Conservation (phyloP, 1,139 yeast species). For the Blastobotrys serpentis region DNA sequence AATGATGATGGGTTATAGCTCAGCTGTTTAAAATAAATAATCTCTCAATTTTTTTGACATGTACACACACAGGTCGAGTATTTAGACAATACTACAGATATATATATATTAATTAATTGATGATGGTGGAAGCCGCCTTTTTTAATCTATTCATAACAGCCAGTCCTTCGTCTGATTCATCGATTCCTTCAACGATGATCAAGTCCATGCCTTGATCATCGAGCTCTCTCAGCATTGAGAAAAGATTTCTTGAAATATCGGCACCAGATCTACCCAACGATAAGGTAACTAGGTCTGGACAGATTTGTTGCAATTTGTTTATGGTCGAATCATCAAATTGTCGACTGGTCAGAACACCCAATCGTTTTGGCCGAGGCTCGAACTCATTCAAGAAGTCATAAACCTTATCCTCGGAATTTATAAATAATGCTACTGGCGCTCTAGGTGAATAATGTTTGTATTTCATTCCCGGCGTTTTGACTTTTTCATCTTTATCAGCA, state of each 20-base stretch:
- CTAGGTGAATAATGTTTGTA: slow-evolving; percentile 92
- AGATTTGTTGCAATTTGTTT: neutral
- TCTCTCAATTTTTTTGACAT: neutral
- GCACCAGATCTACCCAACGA: slow-evolving; percentile 58
- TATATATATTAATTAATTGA: no score
- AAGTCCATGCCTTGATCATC: slow-evolving; percentile 58
- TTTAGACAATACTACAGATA: neutral
- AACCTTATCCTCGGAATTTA: slow-evolving; percentile 47
- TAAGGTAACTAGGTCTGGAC: slow-evolving; percentile 38
- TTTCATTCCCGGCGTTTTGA: slow-evolving; percentile 96
- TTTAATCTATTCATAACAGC: slow-evolving; percentile 90
- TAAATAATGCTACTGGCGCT: slow-evolving; percentile 75
- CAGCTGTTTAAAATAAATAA: slow-evolving; percentile 12
- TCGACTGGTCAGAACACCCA: slow-evolving; percentile 51
- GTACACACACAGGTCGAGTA: neutral
- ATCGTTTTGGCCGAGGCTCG: slow-evolving; percentile 28
- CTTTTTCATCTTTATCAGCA: slow-evolving; percentile 65
- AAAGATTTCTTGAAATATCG: slow-evolving; percentile 72
- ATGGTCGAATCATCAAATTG: slow-evolving; percentile 16
- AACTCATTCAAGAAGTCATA: slow-evolving; percentile 23
- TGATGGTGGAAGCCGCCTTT: slow-evolving; percentile 70
- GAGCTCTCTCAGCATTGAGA: slow-evolving; percentile 66
- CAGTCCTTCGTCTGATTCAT: slow-evolving; percentile 71
- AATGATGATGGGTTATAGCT: slow-evolving; percentile 26
- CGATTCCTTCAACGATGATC: slow-evolving; percentile 74